Percentiles rank a stretch among this genome's conserved stretches.
Evolutionary conservation across 2,329 filamentous ascomycete genomes (phyloP).

Genomic region (Penicillium decumbens): DNA sequence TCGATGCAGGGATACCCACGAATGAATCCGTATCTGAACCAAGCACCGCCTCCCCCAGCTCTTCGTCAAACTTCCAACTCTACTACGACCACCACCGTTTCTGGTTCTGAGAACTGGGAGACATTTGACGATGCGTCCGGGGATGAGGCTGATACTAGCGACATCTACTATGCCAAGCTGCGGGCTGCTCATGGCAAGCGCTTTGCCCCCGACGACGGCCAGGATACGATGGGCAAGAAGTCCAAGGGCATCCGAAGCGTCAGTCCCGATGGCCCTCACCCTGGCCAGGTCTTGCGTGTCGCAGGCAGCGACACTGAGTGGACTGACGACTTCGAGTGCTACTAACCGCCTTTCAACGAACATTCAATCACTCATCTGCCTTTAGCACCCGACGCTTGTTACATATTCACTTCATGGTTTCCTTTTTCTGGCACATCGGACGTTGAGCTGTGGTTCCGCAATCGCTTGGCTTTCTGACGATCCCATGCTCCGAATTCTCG

Average conservation of each 20-base stretch:
- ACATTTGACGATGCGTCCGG: slow-evolving; percentile 85
- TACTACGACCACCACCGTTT: slow-evolving; percentile 61
- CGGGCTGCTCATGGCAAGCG: slow-evolving; percentile 65
- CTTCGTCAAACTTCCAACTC: slow-evolving; percentile 68
- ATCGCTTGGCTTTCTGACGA: slow-evolving; percentile 26
- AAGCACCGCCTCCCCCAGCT: slow-evolving; percentile 36
- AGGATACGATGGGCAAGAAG: slow-evolving; percentile 39
- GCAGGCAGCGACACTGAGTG: slow-evolving; percentile 51
- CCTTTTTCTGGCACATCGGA: slow-evolving; percentile 15
- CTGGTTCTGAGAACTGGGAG: slow-evolving; percentile 95
- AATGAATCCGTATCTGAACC: slow-evolving; percentile 35
- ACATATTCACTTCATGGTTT: slow-evolving; percentile 6
- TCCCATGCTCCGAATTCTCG: slow-evolving; percentile 22
- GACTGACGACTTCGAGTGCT: slow-evolving; percentile 49
- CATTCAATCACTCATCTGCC: slow-evolving; percentile 9
- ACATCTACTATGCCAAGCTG: slow-evolving; percentile 75
- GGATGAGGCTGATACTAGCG: slow-evolving; percentile 66
- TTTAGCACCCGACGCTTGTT: slow-evolving; percentile 2
- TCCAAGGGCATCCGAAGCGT: slow-evolving; percentile 47
- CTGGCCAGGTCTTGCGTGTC: slow-evolving; percentile 43
- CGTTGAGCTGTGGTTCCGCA: slow-evolving; percentile 17
- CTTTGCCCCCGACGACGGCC: slow-evolving; percentile 42
- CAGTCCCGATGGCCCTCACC: slow-evolving; percentile 41
- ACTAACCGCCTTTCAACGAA: slow-evolving; percentile 26
- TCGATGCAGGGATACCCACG: slow-evolving; percentile 31